Evolutionary conservation across 78 protist genomes (phyloP).

Genomic region (Tieghemostelium lacteum): DNA sequence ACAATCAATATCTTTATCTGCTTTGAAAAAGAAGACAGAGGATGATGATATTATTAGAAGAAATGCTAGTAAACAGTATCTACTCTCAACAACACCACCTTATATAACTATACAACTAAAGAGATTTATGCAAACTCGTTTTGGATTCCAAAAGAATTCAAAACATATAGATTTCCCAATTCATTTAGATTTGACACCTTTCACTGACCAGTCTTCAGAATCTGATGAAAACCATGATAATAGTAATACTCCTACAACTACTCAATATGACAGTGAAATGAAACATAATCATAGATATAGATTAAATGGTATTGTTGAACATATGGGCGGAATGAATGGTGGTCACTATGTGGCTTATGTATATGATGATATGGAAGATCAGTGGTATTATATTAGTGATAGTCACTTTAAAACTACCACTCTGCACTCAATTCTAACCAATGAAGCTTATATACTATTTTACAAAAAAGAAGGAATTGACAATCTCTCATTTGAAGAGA

Average conservation of each 20-base stretch:
- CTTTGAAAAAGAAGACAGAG: slow-evolving; percentile 9
- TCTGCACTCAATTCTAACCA: neutral
- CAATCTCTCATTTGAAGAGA: neutral
- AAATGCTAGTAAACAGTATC: slow-evolving; percentile 74
- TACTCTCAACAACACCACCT: slow-evolving; percentile 67
- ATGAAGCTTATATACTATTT: slow-evolving; percentile 52
- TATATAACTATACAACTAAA: slow-evolving; percentile 59
- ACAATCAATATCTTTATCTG: too few relatives aligned
- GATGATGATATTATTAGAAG: slow-evolving; percentile 54
- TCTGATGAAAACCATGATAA: neutral
- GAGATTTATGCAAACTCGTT: slow-evolving; percentile 66
- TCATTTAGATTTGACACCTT: slow-evolving; percentile 37
- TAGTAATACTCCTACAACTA: neutral
- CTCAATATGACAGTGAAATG: neutral
- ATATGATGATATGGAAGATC: slow-evolving; percentile 33
- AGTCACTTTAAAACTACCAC: neutral
- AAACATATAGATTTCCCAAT: slow-evolving; percentile 33
- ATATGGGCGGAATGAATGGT: slow-evolving; percentile 74
- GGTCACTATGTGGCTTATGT: slow-evolving; percentile 72
- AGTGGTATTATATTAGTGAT: slow-evolving; percentile 65
- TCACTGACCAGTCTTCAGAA: slow-evolving; percentile 44
- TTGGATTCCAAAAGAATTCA: slow-evolving; percentile 64
- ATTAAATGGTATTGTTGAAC: slow-evolving; percentile 70
- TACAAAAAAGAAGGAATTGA: slow-evolving; percentile 10
- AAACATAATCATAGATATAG: slow-evolving; percentile 8